Base-by-base conservation (phyloP, 257 asterid species). In the Lavandula angustifolia region DNA sequence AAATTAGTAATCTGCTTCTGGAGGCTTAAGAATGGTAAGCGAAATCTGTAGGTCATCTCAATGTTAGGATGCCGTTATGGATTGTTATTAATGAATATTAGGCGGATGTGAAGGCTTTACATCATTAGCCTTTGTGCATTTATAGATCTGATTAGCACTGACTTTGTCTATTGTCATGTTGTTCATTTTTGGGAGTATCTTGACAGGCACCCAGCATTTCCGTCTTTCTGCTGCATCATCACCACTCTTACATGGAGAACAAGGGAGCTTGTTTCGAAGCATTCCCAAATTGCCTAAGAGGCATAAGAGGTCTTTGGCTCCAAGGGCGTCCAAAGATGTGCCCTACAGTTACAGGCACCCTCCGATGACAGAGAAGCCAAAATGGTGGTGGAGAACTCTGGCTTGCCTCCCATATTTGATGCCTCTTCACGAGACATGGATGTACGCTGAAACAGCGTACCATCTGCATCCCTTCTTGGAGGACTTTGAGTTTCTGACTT, bases 371-470 rank as follows among this genome's bases (percentile, higher is more conserved):
- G 68, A 72, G 71, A 89, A 86, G 81, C 96, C 98, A 7, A 73
- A 18, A 46, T 92, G 91, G 92, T 92, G 88, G 87, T 92, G 96
- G 96, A 86, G 98, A 81, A 68, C 84, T 38, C 57, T 92, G 61
- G 94, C 99, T 4, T 89, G 97, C 76, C 80, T 92, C 73, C 96
- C 97, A 2, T 92, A 92, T 76, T 60, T 92, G 44, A 84, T 92
- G 94, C 97, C 97, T 5, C 78, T 92, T 14, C 99, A 92, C 1
- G 97, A 85, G 68, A 84, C 94, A 17, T 92, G 99, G 97, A 85
- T 92, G 95, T 92, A 84, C 27, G 95, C 95, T 0, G 86, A 85
- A 78, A 89, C 94, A 0, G 94, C 97, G 0, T 92, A 85, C 50
- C 90, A 89, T 71, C 86, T 87, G 4, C 88, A 89, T 60, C 92